Base-by-base conservation (phyloP, 768 basidiomycete species). In the Hortiboletus campestris region DNA sequence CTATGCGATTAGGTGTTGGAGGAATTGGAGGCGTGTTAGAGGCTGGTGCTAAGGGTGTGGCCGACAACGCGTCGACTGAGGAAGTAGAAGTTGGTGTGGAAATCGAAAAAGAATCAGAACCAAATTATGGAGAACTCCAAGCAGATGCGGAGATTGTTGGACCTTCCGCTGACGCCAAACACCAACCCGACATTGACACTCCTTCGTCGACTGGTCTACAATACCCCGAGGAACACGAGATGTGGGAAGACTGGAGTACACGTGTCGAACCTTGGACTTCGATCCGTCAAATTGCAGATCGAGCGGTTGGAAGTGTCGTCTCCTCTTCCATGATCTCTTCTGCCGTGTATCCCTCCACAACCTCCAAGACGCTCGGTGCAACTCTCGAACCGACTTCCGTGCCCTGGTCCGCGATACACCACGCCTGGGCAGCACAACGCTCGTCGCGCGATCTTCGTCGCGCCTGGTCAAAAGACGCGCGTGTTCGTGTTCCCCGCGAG, bases 1-100 rank as follows among this genome's bases (percentile, higher is more conserved):
- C 82, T 0, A 87, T 91, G 78, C 82, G 89, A n/a, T 90, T 91
- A 84, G 91, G 83, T 6, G 77, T 92, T 36, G 88, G 87, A 34
- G 80, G 81, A 0, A 78, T 91, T 8, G 91, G 91, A 11, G 92
- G 91, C 12, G 63, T 75, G 8, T 65, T 91, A 7, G 84, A 83
- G 28, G 46, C 28, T 36, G 62, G 14, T 38, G 16, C 19, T 5
- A 46, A 49, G 31, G 44, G 9, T n/a, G 39, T n/a, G 28, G 49
- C 29, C 6, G 51, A 42, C 13, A 35, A 16, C n/a, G 1, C 31
- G 13, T 45, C 49, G 14, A 28, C 28, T 22, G 56, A 53, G 4
- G 53, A 28, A 6, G 34, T 19, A 25, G 63, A 56, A 20, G 51
- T 10, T 19, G 45, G n/a, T 19, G 49, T 55, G 9, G 60, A 40